Percentiles rank a stretch among this genome's conserved stretches.
Conservation (phyloP, 345 rosid species). For the Theobroma cacao region DNA sequence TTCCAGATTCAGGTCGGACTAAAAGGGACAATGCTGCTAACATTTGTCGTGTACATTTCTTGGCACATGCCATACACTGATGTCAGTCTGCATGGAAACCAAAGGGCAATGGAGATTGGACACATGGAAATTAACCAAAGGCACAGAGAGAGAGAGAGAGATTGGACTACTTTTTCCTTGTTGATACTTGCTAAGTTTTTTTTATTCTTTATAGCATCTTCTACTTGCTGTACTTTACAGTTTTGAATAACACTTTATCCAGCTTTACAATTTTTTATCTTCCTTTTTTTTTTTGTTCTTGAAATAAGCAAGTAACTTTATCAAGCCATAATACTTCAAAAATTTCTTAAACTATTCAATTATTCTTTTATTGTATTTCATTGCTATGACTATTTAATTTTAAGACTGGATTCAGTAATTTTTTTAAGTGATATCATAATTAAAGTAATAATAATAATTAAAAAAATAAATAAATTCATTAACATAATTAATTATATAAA, state of each 20-base stretch:
- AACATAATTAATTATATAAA: no score
- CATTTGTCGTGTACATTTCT: not conserved
- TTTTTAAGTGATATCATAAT: no score
- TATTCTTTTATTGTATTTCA: no score
- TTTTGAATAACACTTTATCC: not conserved
- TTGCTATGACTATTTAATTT: no score
- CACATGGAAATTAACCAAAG: not conserved
- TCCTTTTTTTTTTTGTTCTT: not conserved
- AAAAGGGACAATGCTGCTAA: not conserved
- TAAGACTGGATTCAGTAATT: no score
- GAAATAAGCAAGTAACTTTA: no score
- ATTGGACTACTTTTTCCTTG: not conserved
- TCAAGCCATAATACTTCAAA: no score
- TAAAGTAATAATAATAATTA: no score
- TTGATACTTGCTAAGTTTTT: not conserved
- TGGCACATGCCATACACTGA: not conserved
- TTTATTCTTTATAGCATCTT: not conserved
- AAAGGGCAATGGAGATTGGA: not conserved
- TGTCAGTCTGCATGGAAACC: not conserved
- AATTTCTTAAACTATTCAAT: no score
- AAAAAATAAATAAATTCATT: no score
- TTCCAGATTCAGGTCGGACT: not conserved
- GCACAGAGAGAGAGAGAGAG: not conserved
- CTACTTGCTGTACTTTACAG: not conserved
- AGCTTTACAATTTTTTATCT: not conserved